Base-by-base conservation (phyloP, 179 eudicot genomes). In the Silene noctiflora region DNA sequence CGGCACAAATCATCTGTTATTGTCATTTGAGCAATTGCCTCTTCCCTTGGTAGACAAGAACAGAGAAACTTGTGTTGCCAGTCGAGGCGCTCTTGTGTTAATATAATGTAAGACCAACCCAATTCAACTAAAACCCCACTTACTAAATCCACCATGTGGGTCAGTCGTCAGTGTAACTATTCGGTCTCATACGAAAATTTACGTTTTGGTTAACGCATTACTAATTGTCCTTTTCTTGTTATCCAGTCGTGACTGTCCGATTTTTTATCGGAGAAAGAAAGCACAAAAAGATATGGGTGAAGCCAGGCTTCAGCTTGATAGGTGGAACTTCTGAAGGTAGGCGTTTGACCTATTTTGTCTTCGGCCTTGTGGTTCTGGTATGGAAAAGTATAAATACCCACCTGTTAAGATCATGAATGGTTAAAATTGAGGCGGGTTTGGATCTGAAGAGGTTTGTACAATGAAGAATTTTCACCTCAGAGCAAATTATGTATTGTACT, bases 201-300 rank as follows among this genome's bases (percentile, higher is more conserved):
- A 22, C 20, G n/a, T 19, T 60, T 35, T 61, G 33, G 48, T 72
- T 68, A 35, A 27, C 35, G 63, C 64, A 22, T 17, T 13, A 4
- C 66, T 79, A 33, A 75, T 62, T 21, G 77, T 44, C 44, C 53
- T 72, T 58, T 60, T 79, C n/a, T 66, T 66, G 76, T 12, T 46
- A 51, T 71, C 25, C 87, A 95, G 99, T 75, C 98, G 99, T 69
- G 99, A 95, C 81, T 95, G 98, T 63, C 99, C 99, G 48, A 95
- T 95, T 83, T 95, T 95, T 87, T 95, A 95, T 75, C 96, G 99
- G 84, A 90, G 99, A 85, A 95, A 95, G 84, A 95, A 95, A 80
- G 98, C 98, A 31, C 99, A 95, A 78, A 95, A 95, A 77, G 99
- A 95, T 84, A 95, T 95, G 97, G 94, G 91, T 1, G 99, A 95